Conservation (phyloP, 176 grass and related monocot genomes). For the Leersia perrieri region DNA sequence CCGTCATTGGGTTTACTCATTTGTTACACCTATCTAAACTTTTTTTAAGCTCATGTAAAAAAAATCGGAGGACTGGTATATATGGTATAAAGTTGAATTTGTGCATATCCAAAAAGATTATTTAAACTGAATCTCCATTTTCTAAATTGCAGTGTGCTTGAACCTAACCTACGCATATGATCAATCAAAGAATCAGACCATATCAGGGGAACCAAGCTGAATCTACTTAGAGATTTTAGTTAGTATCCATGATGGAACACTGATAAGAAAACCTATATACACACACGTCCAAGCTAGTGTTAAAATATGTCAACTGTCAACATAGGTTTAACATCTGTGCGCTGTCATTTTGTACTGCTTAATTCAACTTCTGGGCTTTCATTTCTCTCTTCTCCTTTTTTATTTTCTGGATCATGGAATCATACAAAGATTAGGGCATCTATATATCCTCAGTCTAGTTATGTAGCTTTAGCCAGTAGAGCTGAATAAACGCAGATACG, state of each 20-base stretch:
- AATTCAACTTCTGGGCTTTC: slow-evolving; percentile 1
- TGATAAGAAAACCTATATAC: slow-evolving; percentile 9
- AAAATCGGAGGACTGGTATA: background rate
- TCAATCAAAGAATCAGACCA: background rate
- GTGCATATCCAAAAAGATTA: background rate
- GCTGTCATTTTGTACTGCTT: slow-evolving; percentile 18
- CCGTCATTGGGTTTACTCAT: background rate
- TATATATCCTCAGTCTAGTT: slow-evolving; percentile 17
- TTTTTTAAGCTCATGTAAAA: background rate
- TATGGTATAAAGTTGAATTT: background rate
- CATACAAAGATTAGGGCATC: slow-evolving; percentile 34
- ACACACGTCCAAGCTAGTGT: slow-evolving; percentile 25
- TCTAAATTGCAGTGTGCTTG: background rate
- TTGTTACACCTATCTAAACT: background rate
- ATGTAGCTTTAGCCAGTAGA: slow-evolving; percentile 20
- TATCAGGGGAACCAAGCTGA: slow-evolving; percentile 19
- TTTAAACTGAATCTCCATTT: background rate
- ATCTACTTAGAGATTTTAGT: slow-evolving; percentile 24
- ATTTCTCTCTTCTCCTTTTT: background rate
- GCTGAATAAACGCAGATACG: slow-evolving; percentile 29
- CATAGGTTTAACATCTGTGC: background rate
- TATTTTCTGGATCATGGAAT: slow-evolving; percentile 33
- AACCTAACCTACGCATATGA: slow-evolving; percentile 21
- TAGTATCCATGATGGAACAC: slow-evolving; percentile 30
- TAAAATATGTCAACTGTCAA: background rate